phyloP scores from a whole-genome alignment of 805 yeast species.

The Lipomyces sp. region DNA sequence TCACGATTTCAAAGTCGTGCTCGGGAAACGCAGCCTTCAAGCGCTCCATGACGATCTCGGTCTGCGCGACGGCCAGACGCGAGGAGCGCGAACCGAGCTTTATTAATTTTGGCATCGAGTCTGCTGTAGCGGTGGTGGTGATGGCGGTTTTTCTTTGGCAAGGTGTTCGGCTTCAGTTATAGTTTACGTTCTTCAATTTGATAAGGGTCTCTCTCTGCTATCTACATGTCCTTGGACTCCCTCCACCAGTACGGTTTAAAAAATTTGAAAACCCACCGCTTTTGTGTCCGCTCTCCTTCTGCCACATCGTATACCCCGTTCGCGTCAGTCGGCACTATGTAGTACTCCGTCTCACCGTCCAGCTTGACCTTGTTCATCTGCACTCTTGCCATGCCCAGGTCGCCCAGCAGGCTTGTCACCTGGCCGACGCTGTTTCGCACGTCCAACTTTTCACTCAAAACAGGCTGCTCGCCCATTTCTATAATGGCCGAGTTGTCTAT shows the following conservation, averaged over 20 bases:
- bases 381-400: too few species aligned
- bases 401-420: too few species aligned
- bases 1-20: constrained; percentile 68
- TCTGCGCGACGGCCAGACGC: constrained; percentile 80
- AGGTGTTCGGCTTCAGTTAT: background rate
- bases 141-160: background rate
- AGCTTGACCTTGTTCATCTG: too few species aligned
- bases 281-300: constrained; percentile 40
- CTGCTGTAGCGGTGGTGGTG: background rate
- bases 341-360: too few species aligned
- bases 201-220: too few species aligned
- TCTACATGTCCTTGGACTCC: constrained; percentile 9
- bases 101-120: constrained; percentile 4
- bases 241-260: constrained; percentile 75
- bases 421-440: too few species aligned
- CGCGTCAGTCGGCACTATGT: constrained; percentile 1
- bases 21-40: constrained; percentile 63
- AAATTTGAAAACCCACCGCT: constrained; percentile 9
- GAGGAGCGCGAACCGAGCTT: constrained; percentile 84
- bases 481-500: too few species aligned
- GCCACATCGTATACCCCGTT: constrained; percentile 5
- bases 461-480: too few species aligned
- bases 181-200: background rate
- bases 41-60: constrained; percentile 62
- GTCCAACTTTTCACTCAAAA: too few species aligned